Conservation (phyloP, 495 filamentous ascomycete genomes). For the Platismatia glauca region DNA sequence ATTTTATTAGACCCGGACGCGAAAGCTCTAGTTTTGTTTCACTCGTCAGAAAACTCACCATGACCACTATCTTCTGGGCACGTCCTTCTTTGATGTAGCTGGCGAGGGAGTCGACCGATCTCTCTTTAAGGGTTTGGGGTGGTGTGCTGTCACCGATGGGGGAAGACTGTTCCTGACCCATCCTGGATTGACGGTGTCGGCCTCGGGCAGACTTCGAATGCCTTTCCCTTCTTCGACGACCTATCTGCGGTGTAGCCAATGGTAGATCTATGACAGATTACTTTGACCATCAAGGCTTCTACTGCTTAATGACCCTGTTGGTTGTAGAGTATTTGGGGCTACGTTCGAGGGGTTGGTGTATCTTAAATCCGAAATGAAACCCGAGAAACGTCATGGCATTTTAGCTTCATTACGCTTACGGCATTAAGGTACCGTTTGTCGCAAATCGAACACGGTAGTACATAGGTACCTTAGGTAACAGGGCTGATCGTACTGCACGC, state of each 20-base stretch:
- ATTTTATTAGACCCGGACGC: background rate
- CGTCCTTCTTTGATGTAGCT: constrained; percentile 61
- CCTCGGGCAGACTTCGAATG: constrained; percentile 23
- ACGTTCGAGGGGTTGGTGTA: too few species aligned
- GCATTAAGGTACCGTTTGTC: too few species aligned
- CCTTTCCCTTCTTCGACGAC: constrained; percentile 31
- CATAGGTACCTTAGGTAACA: too few species aligned
- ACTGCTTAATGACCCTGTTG: background rate
- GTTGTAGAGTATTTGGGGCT: background rate
- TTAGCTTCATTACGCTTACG: too few species aligned
- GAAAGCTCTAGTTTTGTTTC: background rate
- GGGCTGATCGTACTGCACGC: too few species aligned
- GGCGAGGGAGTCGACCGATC: constrained; percentile 63
- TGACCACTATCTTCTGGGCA: constrained; percentile 65
- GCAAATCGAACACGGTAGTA: too few species aligned
- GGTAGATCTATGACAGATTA: background rate
- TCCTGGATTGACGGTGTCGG: constrained; percentile 32
- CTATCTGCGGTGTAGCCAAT: constrained; percentile 22
- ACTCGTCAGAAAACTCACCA: constrained; percentile 38
- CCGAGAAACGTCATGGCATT: too few species aligned
- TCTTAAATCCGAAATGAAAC: too few species aligned
- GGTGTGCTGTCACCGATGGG: constrained; percentile 54
- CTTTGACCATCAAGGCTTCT: background rate
- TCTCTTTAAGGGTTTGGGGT: constrained; percentile 54
- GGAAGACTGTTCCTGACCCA: constrained; percentile 64